phyloP scores from a whole-genome alignment of 2,329 filamentous ascomycete genomes.

The Metarhizium anisopliae region DNA sequence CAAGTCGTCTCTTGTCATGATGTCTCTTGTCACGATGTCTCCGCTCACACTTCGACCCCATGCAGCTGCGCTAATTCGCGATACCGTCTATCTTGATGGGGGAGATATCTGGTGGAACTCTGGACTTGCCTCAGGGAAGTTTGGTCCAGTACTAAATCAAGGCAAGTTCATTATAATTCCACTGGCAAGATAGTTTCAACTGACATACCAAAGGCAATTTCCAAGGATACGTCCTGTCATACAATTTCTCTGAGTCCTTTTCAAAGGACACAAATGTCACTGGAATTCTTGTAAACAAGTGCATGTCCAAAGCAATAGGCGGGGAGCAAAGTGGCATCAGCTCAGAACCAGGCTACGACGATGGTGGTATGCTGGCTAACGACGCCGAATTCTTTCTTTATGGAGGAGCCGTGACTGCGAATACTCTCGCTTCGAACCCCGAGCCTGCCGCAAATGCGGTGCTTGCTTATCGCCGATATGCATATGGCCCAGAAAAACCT shows the following conservation, averaged over 20 bases:
- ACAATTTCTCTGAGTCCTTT: constrained; percentile 52
- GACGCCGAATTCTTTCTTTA: constrained; percentile 55
- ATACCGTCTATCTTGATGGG: constrained; percentile 59
- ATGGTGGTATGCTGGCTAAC: constrained; percentile 59
- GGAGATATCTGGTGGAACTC: constrained; percentile 46
- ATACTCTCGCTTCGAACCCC: constrained; percentile 22
- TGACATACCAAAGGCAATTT: constrained; percentile 35
- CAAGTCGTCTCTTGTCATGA: background rate
- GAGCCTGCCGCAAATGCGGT: constrained; percentile 33
- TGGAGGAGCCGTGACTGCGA: constrained; percentile 40
- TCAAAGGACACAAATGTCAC: constrained; percentile 42
- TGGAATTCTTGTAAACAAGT: constrained; percentile 33
- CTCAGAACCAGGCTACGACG: constrained; percentile 45
- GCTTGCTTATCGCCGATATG: constrained; percentile 42
- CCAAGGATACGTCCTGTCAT: constrained; percentile 42
- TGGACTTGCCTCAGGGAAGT: constrained; percentile 35
- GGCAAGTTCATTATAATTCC: constrained; percentile 27
- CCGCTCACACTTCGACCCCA: background rate
- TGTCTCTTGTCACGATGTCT: background rate
- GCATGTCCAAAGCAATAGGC: constrained; percentile 36
- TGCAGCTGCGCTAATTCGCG: constrained; percentile 47
- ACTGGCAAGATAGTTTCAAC: too few relatives aligned
- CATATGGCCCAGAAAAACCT: constrained; percentile 37
- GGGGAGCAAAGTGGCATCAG: constrained; percentile 42
- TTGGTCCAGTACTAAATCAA: constrained; percentile 20